These are phyloP conservation scores for Candida andamanensis DNA, from an alignment of 805 yeast species.

Conservation along the genomic window DNA sequence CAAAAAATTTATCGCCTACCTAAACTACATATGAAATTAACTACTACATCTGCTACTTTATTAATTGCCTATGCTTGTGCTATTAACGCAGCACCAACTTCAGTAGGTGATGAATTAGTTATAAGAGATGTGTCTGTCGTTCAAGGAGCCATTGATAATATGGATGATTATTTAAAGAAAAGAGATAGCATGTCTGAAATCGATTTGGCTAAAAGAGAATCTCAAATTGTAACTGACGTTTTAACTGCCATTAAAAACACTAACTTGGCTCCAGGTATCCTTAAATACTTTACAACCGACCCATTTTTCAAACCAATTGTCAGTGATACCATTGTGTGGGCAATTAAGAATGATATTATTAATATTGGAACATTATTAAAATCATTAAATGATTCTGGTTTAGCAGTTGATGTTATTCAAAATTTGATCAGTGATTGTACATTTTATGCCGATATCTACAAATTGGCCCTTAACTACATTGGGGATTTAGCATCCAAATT, in stretches of 20 bases:
- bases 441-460: slow-evolving; percentile 35
- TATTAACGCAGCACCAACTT: slow-evolving; percentile 33
- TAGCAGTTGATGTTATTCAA: slow-evolving; percentile 32
- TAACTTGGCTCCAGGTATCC: slow-evolving; percentile 29
- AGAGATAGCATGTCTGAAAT: slow-evolving; percentile 18
- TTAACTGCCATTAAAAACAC: slow-evolving; percentile 34
- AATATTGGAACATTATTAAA: slow-evolving; percentile 33
- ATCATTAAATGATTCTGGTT: slow-evolving; percentile 39
- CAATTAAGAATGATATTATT: slow-evolving; percentile 28
- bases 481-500: slow-evolving; percentile 25
- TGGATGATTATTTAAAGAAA: slow-evolving; percentile 25
- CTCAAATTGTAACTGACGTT: slow-evolving; percentile 35
- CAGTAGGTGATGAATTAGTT: slow-evolving; percentile 14
- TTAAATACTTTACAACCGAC: slow-evolving; percentile 26
- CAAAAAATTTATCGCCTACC: too few species aligned
- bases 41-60: slow-evolving; percentile 26
- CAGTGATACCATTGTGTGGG: slow-evolving; percentile 20
- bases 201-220: slow-evolving; percentile 34
- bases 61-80: slow-evolving; percentile 21
- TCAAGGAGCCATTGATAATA: slow-evolving; percentile 21
- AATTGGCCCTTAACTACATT: slow-evolving; percentile 28
- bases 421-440: slow-evolving; percentile 33
- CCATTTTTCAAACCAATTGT: slow-evolving; percentile 17
- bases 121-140: slow-evolving; percentile 19
- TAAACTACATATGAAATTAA: slow-evolving; percentile 34